These are phyloP conservation scores for Atractiella rhizophila DNA, from an alignment of 768 basidiomycete species.

Conservation along the genomic window DNA sequence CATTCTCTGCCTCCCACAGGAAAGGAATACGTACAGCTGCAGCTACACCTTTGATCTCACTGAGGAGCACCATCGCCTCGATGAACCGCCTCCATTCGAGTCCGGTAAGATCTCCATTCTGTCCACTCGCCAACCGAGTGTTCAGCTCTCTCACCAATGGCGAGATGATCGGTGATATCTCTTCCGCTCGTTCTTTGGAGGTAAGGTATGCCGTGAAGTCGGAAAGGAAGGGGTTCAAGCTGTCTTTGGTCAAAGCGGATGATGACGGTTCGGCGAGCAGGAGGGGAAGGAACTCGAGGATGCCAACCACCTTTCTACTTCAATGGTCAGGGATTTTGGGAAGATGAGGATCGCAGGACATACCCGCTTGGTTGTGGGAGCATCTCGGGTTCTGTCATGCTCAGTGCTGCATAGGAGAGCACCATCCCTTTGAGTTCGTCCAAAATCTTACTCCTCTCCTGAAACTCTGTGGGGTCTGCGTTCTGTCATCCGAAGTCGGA, in stretches of 20 bases:
- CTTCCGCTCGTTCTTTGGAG: constrained; percentile 34
- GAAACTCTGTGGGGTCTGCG: constrained; percentile 16
- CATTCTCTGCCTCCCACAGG: too few species aligned
- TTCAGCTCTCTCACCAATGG: constrained; percentile 19
- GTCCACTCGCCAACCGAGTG: constrained; percentile 10
- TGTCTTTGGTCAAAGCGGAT: constrained; percentile 35
- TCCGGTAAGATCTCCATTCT: constrained; percentile 16
- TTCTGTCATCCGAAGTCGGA: neutral
- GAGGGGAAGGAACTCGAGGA: constrained; percentile 55
- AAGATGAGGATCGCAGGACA: constrained; percentile 24
- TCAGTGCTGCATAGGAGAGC: constrained; percentile 68
- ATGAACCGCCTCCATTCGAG: constrained; percentile 55
- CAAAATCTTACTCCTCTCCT: constrained; percentile 36
- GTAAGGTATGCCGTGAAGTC: constrained; percentile 30
- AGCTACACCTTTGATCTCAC: constrained; percentile 60
- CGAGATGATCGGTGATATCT: constrained; percentile 54
- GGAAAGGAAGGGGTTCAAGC: constrained; percentile 54
- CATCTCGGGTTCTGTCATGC: constrained; percentile 75
- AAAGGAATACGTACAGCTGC: too few species aligned
- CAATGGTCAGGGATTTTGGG: constrained; percentile 40
- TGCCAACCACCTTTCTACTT: constrained; percentile 52
- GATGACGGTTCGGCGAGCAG: constrained; percentile 37
- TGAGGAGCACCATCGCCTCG: constrained; percentile 52
- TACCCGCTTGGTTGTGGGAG: constrained; percentile 61
- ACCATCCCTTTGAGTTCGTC: constrained; percentile 59